Conservation (phyloP, 805 yeast genomes). For the Saccharomycopsis sp. region DNA sequence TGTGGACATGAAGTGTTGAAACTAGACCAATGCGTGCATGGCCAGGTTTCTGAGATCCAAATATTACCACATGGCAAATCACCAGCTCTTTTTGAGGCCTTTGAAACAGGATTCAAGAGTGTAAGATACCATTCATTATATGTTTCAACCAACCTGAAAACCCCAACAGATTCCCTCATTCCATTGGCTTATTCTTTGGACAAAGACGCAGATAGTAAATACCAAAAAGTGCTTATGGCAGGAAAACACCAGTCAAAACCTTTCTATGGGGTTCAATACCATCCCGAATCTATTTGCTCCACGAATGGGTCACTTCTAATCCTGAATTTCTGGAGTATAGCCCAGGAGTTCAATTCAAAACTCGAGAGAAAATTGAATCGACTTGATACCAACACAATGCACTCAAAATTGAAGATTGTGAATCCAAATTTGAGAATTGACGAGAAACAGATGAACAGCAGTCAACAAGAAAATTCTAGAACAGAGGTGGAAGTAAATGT, state of each 20-base stretch:
- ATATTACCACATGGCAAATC: background rate
- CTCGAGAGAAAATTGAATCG: too few relatives aligned
- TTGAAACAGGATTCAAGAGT: conserved; percentile 44
- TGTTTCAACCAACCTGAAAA: conserved; percentile 27
- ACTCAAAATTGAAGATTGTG: background rate
- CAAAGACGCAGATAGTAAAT: conserved; percentile 33
- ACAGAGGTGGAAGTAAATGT: background rate
- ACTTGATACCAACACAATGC: background rate
- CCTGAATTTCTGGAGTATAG: conserved; percentile 52
- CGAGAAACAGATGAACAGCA: background rate
- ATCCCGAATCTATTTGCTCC: conserved; percentile 93
- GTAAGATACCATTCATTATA: conserved; percentile 88
- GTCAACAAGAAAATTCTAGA: background rate
- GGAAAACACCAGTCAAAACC: conserved; percentile 56
- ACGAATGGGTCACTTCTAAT: conserved; percentile 54
- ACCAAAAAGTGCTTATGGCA: conserved; percentile 62
- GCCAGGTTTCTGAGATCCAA: conserved; percentile 61
- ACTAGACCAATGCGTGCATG: conserved; percentile 66
- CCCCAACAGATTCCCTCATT: conserved; percentile 32
- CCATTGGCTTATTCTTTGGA: conserved; percentile 55
- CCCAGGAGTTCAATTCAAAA: conserved; percentile 33
- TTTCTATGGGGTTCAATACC: conserved; percentile 92
- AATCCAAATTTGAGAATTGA: background rate
- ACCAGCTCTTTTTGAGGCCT: conserved; percentile 33
- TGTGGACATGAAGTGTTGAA: conserved; percentile 50